Evolutionary conservation across 139 green algal genomes (phyloP), one percentile per base, ranked within the genome.

Genomic region (Dunaliella sp.): DNA sequence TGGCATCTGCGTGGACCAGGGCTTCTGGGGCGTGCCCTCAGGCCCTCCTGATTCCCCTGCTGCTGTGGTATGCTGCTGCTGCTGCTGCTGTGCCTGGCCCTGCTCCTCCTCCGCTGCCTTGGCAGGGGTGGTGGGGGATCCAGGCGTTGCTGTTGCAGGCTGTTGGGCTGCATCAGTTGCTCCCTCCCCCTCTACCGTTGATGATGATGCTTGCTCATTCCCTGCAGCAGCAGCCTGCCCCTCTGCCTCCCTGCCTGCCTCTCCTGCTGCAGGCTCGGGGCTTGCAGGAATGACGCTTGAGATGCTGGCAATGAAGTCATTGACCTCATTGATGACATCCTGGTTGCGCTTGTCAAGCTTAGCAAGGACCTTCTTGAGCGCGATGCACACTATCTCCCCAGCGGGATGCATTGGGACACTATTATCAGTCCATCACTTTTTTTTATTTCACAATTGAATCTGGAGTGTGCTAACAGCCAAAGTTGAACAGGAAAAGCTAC

Each of bases 281-380:
- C n/a, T 83, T 34, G 86, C 72, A 73, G 85, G 82, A 2, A 90
- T 86, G 58, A 91, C 84, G 2, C 81, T 22, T 3, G 90, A 88
- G 35, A 94, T 87, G 77, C 88, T 89, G 57, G 91, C 86, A 30
- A 92, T 81, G 35, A 92, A 88, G 24, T 35, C 36, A 28, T 90
- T 84, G 83, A 86, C 90, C 30, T 89, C 86, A 77, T 91, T 83
- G 0, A 88, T 24, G 3, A 94, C 86, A 48, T 88, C 80, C 3
- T 80, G 31, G 48, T 91, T 86, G 73, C 92, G 91, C 30, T 77
- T 80, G 12, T 81, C 84, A 34, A 86, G 88, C 32, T 90, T 30
- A 76, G 92, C 90, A 21, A 85, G 85, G 85, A 94, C 91, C 77
- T 94, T 94, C 0, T 83, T 80, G 58, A 94, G 81, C 1, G 91